Evolutionary conservation across 1,284 basidiomycete genomes (phyloP), one percentile per base, ranked within the genome.

Genomic region (Veloboletus limbatus): DNA sequence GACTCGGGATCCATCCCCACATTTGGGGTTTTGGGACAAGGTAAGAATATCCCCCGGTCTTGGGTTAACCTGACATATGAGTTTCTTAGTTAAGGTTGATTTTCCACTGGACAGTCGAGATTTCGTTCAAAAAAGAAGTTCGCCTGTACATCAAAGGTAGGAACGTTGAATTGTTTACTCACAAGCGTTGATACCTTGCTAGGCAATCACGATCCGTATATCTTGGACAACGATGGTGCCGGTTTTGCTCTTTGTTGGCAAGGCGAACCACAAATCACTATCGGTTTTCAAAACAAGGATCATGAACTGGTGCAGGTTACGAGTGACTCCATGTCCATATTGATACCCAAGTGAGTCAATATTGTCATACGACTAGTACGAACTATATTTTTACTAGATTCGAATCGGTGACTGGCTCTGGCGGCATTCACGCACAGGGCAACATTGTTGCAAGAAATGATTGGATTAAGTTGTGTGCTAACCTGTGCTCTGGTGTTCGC

Each of bases 11-110:
- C 77, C 83, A n/a, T 96, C 93, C 6, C 87, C 91, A 11, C 77
- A 82, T 20, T 66, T 96, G 45, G 95, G 93, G 2, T 97, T 97
- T 67, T 98, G 96, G 96, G 95, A 98, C 58, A 88, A 88, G 71
- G 85, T 81, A 50, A 51, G 62, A 53, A 18, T 30, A 21, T 13
- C 6, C 3, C n/a, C 16, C 31, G 10, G n/a, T 41, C 14, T 31
- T 5, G 25, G 10, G 14, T 24, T 43, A 28, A 20, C 22, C n/a
- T 47, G 13, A 39, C 36, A 40, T 36, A 53, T 17, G 39, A 8
- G 43, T 17, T 48, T 26, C 17, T 27, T 64, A 98, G 83, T 70
- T 97, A 56, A 77, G 91, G 30, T 72, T 97, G 14, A 73, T 90
- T 14, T 77, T 96, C 52, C 95, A 97, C 60, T 95, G 94, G 84